Percentiles rank a stretch among this genome's conserved stretches.
Evolutionary conservation across 768 basidiomycete genomes (phyloP).

Genomic region (Rhodocollybia butyracea): DNA sequence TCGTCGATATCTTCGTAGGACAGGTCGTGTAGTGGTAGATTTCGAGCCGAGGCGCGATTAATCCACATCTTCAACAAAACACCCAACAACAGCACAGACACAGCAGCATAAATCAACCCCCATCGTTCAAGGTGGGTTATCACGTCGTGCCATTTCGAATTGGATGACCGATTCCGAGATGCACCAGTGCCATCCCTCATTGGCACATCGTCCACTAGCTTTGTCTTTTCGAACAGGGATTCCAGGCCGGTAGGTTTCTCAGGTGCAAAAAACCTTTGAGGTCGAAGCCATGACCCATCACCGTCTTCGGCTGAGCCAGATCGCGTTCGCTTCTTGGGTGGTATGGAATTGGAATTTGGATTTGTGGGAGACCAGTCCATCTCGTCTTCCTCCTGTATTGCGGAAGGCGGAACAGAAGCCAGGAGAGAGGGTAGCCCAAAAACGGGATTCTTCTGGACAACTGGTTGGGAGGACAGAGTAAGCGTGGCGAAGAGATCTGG

Average conservation of each 20-base stretch:
- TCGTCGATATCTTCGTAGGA: not conserved
- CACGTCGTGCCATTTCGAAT: not conserved
- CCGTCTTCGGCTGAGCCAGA: slow-evolving; percentile 23
- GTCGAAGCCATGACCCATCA: slow-evolving; percentile 55
- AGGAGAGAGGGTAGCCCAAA: slow-evolving; percentile 70
- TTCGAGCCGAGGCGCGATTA: not conserved
- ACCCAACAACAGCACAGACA: slow-evolving; percentile 24
- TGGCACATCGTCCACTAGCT: slow-evolving; percentile 45
- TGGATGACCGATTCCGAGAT: no score
- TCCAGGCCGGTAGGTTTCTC: slow-evolving; percentile 79
- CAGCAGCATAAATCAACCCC: slow-evolving; percentile 32
- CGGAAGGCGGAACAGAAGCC: slow-evolving; percentile 14
- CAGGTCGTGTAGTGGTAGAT: not conserved
- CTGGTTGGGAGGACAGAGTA: slow-evolving; percentile 62
- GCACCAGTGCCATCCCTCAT: slow-evolving; percentile 15
- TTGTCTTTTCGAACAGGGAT: slow-evolving; percentile 60
- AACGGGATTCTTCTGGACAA: slow-evolving; percentile 43
- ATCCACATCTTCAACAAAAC: slow-evolving; percentile 23
- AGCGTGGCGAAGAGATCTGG: slow-evolving; percentile 61
- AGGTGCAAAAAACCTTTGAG: slow-evolving; percentile 74
- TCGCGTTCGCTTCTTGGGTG: slow-evolving; percentile 1
- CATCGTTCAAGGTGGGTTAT: slow-evolving; percentile 26
- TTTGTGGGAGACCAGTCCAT: slow-evolving; percentile 74
- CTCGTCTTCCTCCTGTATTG: slow-evolving; percentile 35
- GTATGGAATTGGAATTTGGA: slow-evolving; percentile 12